A percentile compares a stretch with the other conserved stretches of the same genome.
These are phyloP conservation scores for Scheffersomyces cryptocercus DNA, from an alignment of 1,139 yeast species.

Conservation along the genomic window DNA sequence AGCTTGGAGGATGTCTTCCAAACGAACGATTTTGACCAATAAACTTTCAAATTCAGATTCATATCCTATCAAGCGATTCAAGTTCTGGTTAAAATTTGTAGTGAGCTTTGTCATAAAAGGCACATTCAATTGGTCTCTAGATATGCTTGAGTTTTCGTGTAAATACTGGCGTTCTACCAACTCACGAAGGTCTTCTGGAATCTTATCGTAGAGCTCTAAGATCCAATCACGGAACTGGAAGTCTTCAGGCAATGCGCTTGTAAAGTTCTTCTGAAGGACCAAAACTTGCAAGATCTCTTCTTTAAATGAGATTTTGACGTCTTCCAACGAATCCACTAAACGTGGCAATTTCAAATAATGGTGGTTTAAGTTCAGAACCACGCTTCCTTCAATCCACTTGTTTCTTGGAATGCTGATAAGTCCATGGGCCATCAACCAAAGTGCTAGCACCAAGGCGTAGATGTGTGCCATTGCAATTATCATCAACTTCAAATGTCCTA, in stretches of 20 bases:
- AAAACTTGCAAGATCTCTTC: conserved; percentile 67
- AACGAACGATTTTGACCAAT: conserved; percentile 30
- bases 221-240: conserved; percentile 46
- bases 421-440: conserved; percentile 88
- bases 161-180: conserved; percentile 36
- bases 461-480: conserved; percentile 77
- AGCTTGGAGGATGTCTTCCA: conserved; percentile 46
- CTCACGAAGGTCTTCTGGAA: conserved; percentile 39
- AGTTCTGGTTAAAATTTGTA: conserved; percentile 37
- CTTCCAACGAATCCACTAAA: conserved; percentile 63
- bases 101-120: conserved; percentile 37
- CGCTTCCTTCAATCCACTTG: conserved; percentile 51
- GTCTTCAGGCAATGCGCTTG: conserved; percentile 30
- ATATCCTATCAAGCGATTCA: conserved; percentile 41
- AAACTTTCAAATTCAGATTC: conserved; percentile 42
- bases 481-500: conserved; percentile 61
- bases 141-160: conserved; percentile 22
- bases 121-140: conserved; percentile 39
- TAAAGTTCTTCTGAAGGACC: conserved; percentile 40
- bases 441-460: conserved; percentile 72
- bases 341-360: conserved; percentile 58
- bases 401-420: conserved; percentile 65
- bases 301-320: conserved; percentile 59
- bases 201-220: conserved; percentile 26
- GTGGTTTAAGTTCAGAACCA: conserved; percentile 38